Evolutionary conservation across 768 basidiomycete species (phyloP).

Genomic region (Hypholoma fasciculare): DNA sequence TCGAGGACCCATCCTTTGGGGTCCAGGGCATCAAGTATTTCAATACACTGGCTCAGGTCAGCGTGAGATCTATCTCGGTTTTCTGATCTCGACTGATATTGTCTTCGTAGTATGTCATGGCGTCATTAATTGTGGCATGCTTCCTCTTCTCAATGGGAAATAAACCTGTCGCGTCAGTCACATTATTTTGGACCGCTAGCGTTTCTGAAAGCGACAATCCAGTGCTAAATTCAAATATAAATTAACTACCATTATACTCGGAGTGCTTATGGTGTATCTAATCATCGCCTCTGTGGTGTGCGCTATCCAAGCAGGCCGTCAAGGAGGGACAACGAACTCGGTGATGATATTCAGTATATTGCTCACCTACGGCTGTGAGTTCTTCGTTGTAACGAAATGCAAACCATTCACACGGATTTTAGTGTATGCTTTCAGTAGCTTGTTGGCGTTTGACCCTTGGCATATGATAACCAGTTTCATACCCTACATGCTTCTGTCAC

Average conservation of each 20-base stretch:
- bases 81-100: conserved; percentile 8
- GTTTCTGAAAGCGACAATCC: background rate
- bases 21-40: conserved; percentile 67
- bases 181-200: background rate
- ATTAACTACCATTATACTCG: conserved; percentile 69
- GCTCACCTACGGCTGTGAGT: conserved; percentile 80
- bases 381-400: background rate
- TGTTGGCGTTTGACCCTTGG: conserved; percentile 94
- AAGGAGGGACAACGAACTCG: conserved; percentile 66
- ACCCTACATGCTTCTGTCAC: conserved; percentile 86
- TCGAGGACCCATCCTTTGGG: conserved; percentile 73
- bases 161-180: conserved; percentile 74
- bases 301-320: conserved; percentile 65
- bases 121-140: conserved; percentile 81
- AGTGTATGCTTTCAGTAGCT: conserved; percentile 76
- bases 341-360: conserved; percentile 83
- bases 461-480: conserved; percentile 91
- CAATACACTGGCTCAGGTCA: conserved; percentile 75
- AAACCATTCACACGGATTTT: conserved; percentile 1
- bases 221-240: conserved; percentile 89
- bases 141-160: conserved; percentile 98
- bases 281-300: conserved; percentile 82
- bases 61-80: background rate
- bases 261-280: conserved; percentile 81
- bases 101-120: conserved; percentile 68